These are phyloP conservation scores for Colletotrichum sp. DNA, from an alignment of 2,329 filamentous ascomycete species.

Conservation along the genomic window DNA sequence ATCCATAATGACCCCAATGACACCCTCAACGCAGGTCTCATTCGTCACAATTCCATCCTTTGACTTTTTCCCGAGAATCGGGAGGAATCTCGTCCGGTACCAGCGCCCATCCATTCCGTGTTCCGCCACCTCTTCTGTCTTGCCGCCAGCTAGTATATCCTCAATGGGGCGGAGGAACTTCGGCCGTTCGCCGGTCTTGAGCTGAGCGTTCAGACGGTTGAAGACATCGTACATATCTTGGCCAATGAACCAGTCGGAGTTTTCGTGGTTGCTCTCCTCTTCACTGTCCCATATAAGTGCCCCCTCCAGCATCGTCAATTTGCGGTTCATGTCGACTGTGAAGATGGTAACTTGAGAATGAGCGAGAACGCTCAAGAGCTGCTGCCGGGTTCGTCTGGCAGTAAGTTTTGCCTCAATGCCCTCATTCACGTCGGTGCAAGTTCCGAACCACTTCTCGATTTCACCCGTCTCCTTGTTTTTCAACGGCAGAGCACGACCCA, in stretches of 20 bases:
- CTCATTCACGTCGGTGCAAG: slow-evolving; percentile 81
- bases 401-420: slow-evolving; percentile 71
- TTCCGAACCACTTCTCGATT: slow-evolving; percentile 83
- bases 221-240: slow-evolving; percentile 71
- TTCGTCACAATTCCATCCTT: slow-evolving; percentile 50
- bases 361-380: slow-evolving; percentile 74
- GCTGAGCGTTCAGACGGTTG: slow-evolving; percentile 47
- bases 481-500: slow-evolving; percentile 74
- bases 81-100: slow-evolving; percentile 75
- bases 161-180: slow-evolving; percentile 65
- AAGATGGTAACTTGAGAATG: slow-evolving; percentile 80
- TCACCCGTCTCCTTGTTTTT: slow-evolving; percentile 67
- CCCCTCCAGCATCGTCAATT: slow-evolving; percentile 74
- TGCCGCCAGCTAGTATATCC: slow-evolving; percentile 66
- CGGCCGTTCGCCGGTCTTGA: slow-evolving; percentile 47
- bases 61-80: slow-evolving; percentile 63
- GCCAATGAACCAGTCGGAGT: slow-evolving; percentile 59
- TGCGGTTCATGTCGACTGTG: slow-evolving; percentile 67
- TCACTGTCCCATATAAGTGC: slow-evolving; percentile 60
- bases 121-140: slow-evolving; percentile 67
- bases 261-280: slow-evolving; percentile 32
- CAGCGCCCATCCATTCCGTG: slow-evolving; percentile 64
- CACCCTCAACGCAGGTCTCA: slow-evolving; percentile 66
- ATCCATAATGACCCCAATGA: slow-evolving; percentile 81
- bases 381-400: slow-evolving; percentile 70